Evolutionary conservation across 441 rosid species (phyloP), one percentile per base, ranked within the genome.

Genomic region (Pelargonium australe): DNA sequence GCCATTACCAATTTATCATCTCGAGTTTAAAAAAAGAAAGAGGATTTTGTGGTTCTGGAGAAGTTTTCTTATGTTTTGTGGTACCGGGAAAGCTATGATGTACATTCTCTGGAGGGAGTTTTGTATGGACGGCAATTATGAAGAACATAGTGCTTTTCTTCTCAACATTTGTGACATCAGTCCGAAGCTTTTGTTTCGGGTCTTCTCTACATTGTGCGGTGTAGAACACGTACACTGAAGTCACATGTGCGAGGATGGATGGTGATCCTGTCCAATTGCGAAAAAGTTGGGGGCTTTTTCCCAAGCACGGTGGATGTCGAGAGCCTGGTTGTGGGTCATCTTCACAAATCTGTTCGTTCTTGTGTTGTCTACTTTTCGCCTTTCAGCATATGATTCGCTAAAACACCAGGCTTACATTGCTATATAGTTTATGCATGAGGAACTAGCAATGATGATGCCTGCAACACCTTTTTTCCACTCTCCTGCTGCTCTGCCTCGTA

Each of bases 131-230:
- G n/a, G 7, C 61, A 55, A 16, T 55, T 58, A 58, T 58, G 63
- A 58, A 58, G 63, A 58, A 19, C 19, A 17, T 16, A 55, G 61
- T 16, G 19, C 61, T 55, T 55, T 55, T 55, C 61, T 55, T 16
- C 17, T 17, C 7, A 19, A 53, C 58, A 53, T 53, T 53, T 57
- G 62, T 19, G 25, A 3, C 61, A 16, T 19, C 7, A 7, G 11
- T 57, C 19, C 28, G 4, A 17, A 57, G 28, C 62, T 19, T 16
- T 57, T 7, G 28, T 58, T 19, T 17, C 12, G 31, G 63, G 13
- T 19, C 63, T 19, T 58, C 63, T 20, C 63, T 19, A 10, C 19
- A 57, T 17, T 19, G 28, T 55, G 25, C 9, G 17, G 43, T 7
- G 43, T 40, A 40, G 43, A 40, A 40, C 1, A 0, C 43, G 10